These are phyloP conservation scores for Silene conica DNA, from an alignment of 148 eudicot species.

Conservation along the genomic window DNA sequence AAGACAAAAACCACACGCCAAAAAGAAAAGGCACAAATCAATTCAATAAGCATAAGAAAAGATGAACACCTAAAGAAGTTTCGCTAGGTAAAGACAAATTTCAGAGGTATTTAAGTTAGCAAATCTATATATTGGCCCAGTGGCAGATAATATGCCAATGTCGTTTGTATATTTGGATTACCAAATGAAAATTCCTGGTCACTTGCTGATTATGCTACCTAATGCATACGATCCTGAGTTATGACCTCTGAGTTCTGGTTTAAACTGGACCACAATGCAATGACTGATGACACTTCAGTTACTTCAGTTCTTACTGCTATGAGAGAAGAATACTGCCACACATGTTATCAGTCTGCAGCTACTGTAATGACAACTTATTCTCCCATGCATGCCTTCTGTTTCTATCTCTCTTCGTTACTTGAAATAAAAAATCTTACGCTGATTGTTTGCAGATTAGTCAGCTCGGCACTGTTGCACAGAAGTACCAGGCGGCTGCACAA, in stretches of 20 bases:
- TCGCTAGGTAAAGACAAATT: not conserved
- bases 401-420: too few relatives aligned
- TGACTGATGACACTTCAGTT: not conserved
- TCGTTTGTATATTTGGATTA: not conserved
- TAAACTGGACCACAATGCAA: not conserved
- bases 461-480: constrained; percentile 89
- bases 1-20: not conserved
- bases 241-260: too few relatives aligned
- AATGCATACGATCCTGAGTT: not conserved
- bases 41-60: not conserved
- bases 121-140: not conserved
- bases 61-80: not conserved
- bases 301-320: not conserved
- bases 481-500: constrained; percentile 83
- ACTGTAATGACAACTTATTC: not conserved
- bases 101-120: not conserved
- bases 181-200: not conserved
- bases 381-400: not conserved
- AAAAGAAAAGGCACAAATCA: not conserved
- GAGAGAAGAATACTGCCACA: not conserved
- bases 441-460: constrained; percentile 70
- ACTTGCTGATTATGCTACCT: too few relatives aligned
- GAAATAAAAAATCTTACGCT: not conserved
- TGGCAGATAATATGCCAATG: not conserved
- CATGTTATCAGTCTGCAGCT: not conserved